Evolutionary conservation across 768 basidiomycete genomes (phyloP).

Genomic region (Lactarius indigo): DNA sequence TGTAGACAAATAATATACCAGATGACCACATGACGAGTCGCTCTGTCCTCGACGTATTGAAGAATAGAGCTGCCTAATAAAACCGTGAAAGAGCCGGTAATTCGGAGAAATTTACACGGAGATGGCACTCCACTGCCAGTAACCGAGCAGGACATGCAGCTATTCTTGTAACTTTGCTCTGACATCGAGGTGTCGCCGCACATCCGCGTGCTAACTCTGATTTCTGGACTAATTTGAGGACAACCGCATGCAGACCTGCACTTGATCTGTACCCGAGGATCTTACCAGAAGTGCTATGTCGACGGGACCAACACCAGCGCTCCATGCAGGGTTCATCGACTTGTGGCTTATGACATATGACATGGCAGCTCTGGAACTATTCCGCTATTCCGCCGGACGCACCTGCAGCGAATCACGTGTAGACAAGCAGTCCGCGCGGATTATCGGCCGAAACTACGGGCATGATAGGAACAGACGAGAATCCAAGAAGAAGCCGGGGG

Average conservation of each 20-base stretch:
- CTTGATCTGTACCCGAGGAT: constrained; percentile 5
- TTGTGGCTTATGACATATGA: constrained; percentile 14
- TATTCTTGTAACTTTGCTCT: background rate
- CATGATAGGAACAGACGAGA: background rate
- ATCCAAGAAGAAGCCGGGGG: background rate
- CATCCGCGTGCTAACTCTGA: background rate
- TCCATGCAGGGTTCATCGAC: background rate
- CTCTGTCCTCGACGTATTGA: background rate
- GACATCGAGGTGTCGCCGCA: background rate
- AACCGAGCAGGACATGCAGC: background rate
- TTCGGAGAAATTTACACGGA: background rate
- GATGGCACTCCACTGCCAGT: background rate
- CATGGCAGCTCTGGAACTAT: constrained; percentile 12
- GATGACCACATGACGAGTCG: background rate
- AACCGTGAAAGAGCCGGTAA: background rate
- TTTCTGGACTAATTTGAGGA: background rate
- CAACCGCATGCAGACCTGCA: background rate
- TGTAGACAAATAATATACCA: constrained; percentile 8
- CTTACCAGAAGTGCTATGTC: background rate
- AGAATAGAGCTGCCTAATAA: background rate
- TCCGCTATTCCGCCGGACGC: constrained; percentile 5
- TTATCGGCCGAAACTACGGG: background rate
- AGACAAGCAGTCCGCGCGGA: background rate
- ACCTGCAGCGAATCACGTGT: background rate
- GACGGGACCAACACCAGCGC: background rate